A percentile compares a stretch with the other conserved stretches of the same genome.
Evolutionary conservation across 2,329 filamentous ascomycete genomes (phyloP).

Genomic region (Phoma sp.): DNA sequence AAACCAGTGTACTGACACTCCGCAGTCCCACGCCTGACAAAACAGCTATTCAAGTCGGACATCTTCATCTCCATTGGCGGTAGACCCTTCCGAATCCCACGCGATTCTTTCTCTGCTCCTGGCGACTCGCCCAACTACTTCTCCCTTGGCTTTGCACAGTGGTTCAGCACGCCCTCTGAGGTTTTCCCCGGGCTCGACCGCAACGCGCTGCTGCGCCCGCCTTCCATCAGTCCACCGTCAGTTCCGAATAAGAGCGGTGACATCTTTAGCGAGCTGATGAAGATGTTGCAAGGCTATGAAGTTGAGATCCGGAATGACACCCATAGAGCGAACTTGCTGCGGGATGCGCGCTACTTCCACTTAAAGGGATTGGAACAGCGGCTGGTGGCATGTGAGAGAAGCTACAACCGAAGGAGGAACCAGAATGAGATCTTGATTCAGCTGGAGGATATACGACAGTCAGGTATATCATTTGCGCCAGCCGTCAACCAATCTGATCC

Average conservation of each 20-base stretch:
- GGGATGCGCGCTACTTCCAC: slow-evolving; percentile 91
- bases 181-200: slow-evolving; percentile 86
- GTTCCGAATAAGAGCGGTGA: slow-evolving; percentile 84
- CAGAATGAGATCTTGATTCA: slow-evolving; percentile 78
- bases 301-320: slow-evolving; percentile 75
- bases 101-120: slow-evolving; percentile 81
- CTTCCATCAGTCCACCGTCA: slow-evolving; percentile 80
- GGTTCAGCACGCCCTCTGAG: slow-evolving; percentile 80
- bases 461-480: slow-evolving; percentile 71
- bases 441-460: slow-evolving; percentile 86
- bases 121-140: slow-evolving; percentile 98
- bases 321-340: slow-evolving; percentile 77
- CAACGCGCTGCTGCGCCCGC: slow-evolving; percentile 79
- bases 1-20: slow-evolving; percentile 16
- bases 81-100: slow-evolving; percentile 85
- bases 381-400: slow-evolving; percentile 77
- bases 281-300: slow-evolving; percentile 82
- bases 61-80: slow-evolving; percentile 93
- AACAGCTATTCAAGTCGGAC: slow-evolving; percentile 87
- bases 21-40: slow-evolving; percentile 83
- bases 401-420: slow-evolving; percentile 72
- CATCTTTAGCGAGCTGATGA: slow-evolving; percentile 81
- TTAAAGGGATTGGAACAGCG: slow-evolving; percentile 90
- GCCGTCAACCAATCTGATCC: slow-evolving; percentile 47
- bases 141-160: slow-evolving; percentile 84